Percentiles rank a stretch among this genome's conserved stretches.
Conservation (phyloP, 1,139 yeast genomes). For the Scheffersomyces lignicola region DNA sequence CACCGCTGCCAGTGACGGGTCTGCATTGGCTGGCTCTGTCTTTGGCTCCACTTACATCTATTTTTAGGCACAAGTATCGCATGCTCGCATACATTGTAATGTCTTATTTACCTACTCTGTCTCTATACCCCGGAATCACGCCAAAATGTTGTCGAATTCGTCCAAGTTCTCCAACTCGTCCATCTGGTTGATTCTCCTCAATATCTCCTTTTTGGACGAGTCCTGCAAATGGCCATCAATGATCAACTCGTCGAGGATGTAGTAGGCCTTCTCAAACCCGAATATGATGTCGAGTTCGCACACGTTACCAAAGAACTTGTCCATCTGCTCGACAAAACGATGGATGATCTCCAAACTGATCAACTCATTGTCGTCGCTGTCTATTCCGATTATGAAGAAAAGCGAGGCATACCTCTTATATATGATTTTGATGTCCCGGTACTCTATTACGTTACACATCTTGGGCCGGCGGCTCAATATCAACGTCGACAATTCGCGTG, state of each 20-base stretch:
- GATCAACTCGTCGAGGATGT: slow-evolving; percentile 85
- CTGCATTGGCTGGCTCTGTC: too few species aligned
- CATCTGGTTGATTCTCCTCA: slow-evolving; percentile 76
- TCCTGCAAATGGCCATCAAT: slow-evolving; percentile 85
- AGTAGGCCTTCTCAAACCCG: slow-evolving; percentile 92
- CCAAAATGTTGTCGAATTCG: slow-evolving; percentile 45
- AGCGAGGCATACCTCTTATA: slow-evolving; percentile 92
- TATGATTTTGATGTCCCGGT: slow-evolving; percentile 82
- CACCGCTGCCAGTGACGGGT: too few species aligned
- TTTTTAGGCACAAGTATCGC: too few species aligned
- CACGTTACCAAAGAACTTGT: slow-evolving; percentile 93
- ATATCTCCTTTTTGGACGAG: slow-evolving; percentile 75
- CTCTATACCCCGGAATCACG: too few species aligned
- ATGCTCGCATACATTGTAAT: too few species aligned
- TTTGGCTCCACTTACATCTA: too few species aligned
- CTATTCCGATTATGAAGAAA: slow-evolving; percentile 85
- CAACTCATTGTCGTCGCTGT: slow-evolving; percentile 82
- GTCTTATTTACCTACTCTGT: too few species aligned
- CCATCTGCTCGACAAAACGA: slow-evolving; percentile 96
- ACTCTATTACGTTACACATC: slow-evolving; percentile 95
- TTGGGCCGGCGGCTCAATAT: slow-evolving; percentile 84
- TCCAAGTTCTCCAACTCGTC: slow-evolving; percentile 60
- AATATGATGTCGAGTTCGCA: slow-evolving; percentile 92
- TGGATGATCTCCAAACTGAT: slow-evolving; percentile 84
- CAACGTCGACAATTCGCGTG: slow-evolving; percentile 82